Evolutionary conservation across 257 asterid genomes (phyloP).

Genomic region (Leonotis leonurus): DNA sequence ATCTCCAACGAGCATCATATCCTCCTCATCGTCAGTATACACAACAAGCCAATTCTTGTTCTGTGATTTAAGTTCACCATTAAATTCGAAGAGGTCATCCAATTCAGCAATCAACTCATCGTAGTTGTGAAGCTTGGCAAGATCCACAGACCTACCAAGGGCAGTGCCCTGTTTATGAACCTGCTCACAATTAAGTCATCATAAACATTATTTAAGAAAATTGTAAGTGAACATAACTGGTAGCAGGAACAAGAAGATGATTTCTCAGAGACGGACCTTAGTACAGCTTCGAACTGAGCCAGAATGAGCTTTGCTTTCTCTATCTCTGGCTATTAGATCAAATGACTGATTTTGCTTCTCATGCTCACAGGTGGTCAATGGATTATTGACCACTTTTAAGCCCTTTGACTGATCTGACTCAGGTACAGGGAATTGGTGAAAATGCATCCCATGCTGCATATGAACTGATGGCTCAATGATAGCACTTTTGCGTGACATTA

Average conservation of each 20-base stretch:
- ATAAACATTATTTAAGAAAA: background rate
- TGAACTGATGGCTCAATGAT: constrained; percentile 25
- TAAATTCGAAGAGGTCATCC: constrained; percentile 72
- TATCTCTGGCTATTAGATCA: constrained; percentile 35
- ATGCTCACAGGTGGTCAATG: constrained; percentile 36
- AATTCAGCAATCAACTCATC: constrained; percentile 64
- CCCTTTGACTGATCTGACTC: constrained; percentile 60
- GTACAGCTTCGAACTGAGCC: constrained; percentile 90
- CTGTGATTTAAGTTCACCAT: constrained; percentile 64
- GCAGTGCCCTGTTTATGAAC: constrained; percentile 95
- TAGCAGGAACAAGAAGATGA: background rate
- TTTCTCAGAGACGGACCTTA: constrained; percentile 44
- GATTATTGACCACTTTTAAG: constrained; percentile 45
- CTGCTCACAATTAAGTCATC: constrained; percentile 30
- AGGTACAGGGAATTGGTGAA: constrained; percentile 31
- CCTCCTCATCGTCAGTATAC: constrained; percentile 94
- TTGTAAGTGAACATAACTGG: background rate
- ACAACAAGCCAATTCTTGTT: constrained; percentile 87
- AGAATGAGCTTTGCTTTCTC: constrained; percentile 50
- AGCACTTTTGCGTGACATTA: constrained; percentile 19
- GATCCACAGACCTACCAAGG: constrained; percentile 97
- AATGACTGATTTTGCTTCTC: constrained; percentile 46
- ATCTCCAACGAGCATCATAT: constrained; percentile 99
- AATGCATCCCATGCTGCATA: constrained; percentile 25
- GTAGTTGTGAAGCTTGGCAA: constrained; percentile 69